Base-by-base conservation (phyloP, 2,329 filamentous ascomycete species). In the Fusarium irregulare region DNA sequence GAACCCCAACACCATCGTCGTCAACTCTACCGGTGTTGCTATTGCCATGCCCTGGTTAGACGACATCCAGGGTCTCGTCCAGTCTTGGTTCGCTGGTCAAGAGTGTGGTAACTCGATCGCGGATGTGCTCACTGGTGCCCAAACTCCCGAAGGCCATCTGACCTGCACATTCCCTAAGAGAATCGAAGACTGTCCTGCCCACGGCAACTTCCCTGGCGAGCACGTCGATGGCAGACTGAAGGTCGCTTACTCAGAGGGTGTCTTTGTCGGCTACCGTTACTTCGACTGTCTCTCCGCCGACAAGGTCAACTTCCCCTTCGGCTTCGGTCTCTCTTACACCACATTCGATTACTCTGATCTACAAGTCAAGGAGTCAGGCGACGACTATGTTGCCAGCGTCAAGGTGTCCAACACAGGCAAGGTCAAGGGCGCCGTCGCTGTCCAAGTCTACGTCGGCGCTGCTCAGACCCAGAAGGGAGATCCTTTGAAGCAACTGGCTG, bases 51-150 rank as follows among this genome's bases (percentile, higher is more conserved):
- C 87, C 3, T 89, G 87, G 87, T 76, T 84, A 4, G 75, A 80
- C 41, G 74, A 83, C 37, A 82, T 91, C 20, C 87, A 87, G n/a
- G 88, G 86, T 27, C 85, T 91, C 41, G 73, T 91, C 6, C 89
- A 86, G 75, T 85, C 87, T n/a, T 92, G 89, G 89, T 92, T 90
- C 74, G 87, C 89, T 59, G 90, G 90, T 7, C 89, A 92, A 73
- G 90, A 92, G 78, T 86, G 86, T 40, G 90, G 90, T 5, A 91
- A 92, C 71, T 88, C 88, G 3, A 88, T 92, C 64, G 89, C 88
- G 6, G 89, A 92, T 72, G 86, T 92, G 3, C 80, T 92, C 18
- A 88, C 89, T 51, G 90, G 90, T 48, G 83, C 86, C 46, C 83
- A 88, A 55, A 91, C 89, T 71, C 90, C 90, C 3, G 88, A 87